Evolutionary conservation across 768 basidiomycete genomes (phyloP).

Genomic region (Amanita exitialis): DNA sequence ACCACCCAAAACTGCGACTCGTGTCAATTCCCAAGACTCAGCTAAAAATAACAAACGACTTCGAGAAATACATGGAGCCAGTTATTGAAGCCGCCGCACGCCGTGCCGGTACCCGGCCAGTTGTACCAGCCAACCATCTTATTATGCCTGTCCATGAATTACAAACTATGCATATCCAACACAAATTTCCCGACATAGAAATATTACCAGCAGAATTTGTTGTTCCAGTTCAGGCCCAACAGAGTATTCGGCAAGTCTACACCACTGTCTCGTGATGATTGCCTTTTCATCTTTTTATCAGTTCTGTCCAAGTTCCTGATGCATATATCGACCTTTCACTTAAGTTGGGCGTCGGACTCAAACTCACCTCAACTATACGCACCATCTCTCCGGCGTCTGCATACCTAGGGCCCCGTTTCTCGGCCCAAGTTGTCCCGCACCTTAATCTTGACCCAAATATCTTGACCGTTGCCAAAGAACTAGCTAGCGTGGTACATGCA

Average conservation of each 20-base stretch:
- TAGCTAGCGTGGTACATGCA: slow-evolving; percentile 40
- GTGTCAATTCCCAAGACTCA: slow-evolving; percentile 31
- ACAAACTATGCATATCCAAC: slow-evolving; percentile 36
- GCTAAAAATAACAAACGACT: slow-evolving; percentile 40
- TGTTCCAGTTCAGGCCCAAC: slow-evolving; percentile 38
- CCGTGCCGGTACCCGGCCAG: slow-evolving; percentile 24
- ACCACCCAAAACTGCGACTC: slow-evolving; percentile 38
- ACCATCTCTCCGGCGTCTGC: slow-evolving; percentile 52
- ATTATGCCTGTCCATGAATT: slow-evolving; percentile 46
- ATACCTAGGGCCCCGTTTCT: slow-evolving; percentile 47
- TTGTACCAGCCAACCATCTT: slow-evolving; percentile 24
- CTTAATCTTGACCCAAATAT: slow-evolving; percentile 37
- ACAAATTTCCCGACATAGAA: slow-evolving; percentile 37
- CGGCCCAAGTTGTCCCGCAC: slow-evolving; percentile 37
- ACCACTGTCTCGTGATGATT: background rate
- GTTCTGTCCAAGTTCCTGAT: slow-evolving; percentile 43
- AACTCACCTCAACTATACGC: slow-evolving; percentile 47
- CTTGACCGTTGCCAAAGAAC: slow-evolving; percentile 44
- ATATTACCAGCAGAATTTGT: slow-evolving; percentile 31
- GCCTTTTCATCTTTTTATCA: slow-evolving; percentile 12
- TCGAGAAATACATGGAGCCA: slow-evolving; percentile 31
- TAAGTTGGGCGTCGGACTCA: slow-evolving; percentile 46
- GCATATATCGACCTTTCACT: slow-evolving; percentile 35
- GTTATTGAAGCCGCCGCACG: slow-evolving; percentile 29
- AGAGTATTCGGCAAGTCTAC: slow-evolving; percentile 36